Conservation (phyloP, 192 early-diverging fungal genomes). For the Martensiomyces pterosporus region DNA sequence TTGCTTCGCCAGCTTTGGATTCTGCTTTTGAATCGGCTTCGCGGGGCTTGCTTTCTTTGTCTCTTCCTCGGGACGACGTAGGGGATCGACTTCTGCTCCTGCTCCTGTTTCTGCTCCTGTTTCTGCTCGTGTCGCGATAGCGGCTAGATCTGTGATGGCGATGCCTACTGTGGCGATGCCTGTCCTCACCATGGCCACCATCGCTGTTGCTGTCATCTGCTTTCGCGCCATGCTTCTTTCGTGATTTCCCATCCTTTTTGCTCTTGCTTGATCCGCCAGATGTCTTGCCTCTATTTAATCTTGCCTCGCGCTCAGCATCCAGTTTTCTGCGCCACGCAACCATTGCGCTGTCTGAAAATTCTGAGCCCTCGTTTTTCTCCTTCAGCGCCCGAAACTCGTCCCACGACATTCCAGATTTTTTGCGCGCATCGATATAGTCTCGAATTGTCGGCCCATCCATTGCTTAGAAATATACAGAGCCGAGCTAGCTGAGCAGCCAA, state of each 20-base stretch:
- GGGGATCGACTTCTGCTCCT: background rate
- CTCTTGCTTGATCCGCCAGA: background rate
- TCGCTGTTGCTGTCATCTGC: slow-evolving; percentile 2
- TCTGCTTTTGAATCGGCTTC: no score
- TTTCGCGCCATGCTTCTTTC: no score
- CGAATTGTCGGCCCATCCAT: slow-evolving; percentile 39
- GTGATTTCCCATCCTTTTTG: background rate
- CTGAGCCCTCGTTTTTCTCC: slow-evolving; percentile 24
- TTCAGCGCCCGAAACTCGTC: slow-evolving; percentile 46
- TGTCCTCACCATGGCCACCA: background rate
- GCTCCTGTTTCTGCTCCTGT: slow-evolving; percentile 5
- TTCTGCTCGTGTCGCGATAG: background rate
- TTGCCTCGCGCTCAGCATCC: slow-evolving; percentile 41
- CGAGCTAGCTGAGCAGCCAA: no score
- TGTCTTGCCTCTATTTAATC: slow-evolving; percentile 13
- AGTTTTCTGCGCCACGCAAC: slow-evolving; percentile 41
- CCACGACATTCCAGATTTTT: slow-evolving; percentile 45
- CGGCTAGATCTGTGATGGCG: slow-evolving; percentile 3
- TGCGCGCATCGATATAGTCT: slow-evolving; percentile 45
- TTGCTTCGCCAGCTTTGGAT: no score
- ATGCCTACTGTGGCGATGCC: slow-evolving; percentile 1
- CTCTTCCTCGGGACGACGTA: no score
- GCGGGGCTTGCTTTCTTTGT: no score
- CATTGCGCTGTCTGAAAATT: slow-evolving; percentile 40
- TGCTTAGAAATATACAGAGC: background rate